Conservation (phyloP, 768 basidiomycete genomes). For the Paxillus ammoniavirescens region DNA sequence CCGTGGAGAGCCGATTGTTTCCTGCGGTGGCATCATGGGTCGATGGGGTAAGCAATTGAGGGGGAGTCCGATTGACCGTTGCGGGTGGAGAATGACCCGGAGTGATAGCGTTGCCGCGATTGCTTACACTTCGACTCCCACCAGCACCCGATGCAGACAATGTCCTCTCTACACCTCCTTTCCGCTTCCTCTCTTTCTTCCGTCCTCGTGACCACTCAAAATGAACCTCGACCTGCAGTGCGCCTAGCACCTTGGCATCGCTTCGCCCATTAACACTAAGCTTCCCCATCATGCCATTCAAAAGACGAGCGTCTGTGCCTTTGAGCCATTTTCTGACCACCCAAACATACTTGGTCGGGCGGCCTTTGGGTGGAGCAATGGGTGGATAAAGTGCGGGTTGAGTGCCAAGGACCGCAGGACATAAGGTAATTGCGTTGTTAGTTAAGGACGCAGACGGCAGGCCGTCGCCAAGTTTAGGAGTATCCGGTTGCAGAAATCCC, state of each 20-base stretch:
- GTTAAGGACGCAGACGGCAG: conserved; percentile 10
- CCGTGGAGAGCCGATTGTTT: conserved; percentile 38
- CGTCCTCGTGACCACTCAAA: conserved; percentile 72
- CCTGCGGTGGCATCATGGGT: not conserved
- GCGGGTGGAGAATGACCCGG: conserved; percentile 3
- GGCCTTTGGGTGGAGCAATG: conserved; percentile 33
- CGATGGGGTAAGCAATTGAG: conserved; percentile 10
- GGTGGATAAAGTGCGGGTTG: conserved; percentile 63
- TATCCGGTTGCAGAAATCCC: conserved; percentile 2
- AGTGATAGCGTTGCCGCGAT: conserved; percentile 15
- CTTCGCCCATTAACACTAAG: conserved; percentile 29
- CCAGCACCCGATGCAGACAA: not conserved
- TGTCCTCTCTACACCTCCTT: conserved; percentile 19
- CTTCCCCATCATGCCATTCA: conserved; percentile 45
- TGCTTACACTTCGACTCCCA: conserved; percentile 13
- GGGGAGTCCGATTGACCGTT: conserved; percentile 4
- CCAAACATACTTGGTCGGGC: conserved; percentile 66
- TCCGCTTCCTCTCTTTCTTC: conserved; percentile 22
- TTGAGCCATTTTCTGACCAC: conserved; percentile 76
- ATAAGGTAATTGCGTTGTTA: conserved; percentile 23
- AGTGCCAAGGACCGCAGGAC: conserved; percentile 61
- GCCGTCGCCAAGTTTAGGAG: conserved; percentile 11
- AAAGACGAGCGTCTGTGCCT: conserved; percentile 42
- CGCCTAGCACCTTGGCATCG: conserved; percentile 12
- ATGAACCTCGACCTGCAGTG: conserved; percentile 59